Conservation (phyloP, 306 rosid genomes). For the Fragaria ananassa region DNA sequence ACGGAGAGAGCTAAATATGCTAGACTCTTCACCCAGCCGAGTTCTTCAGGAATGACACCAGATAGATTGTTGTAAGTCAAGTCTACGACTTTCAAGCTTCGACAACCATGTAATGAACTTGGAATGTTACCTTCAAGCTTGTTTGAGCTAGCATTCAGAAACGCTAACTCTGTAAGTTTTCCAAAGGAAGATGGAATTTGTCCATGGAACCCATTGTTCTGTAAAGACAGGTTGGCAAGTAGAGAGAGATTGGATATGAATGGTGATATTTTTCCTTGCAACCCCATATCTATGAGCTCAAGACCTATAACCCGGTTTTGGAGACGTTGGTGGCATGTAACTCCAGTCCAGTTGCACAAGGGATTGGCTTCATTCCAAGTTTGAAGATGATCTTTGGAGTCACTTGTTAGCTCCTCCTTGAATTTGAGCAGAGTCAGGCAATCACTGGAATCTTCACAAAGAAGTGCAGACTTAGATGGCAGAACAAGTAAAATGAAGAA, state of each 20-base stretch:
- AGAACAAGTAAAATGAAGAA: conserved; percentile 2
- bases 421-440: conserved; percentile 25
- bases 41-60: conserved; percentile 26
- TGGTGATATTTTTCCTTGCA: conserved; percentile 25
- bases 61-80: conserved; percentile 16
- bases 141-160: conserved; percentile 14
- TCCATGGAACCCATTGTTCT: conserved; percentile 15
- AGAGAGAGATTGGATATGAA: conserved; percentile 27
- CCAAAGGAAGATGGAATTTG: conserved; percentile 25
- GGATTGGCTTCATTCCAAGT: conserved; percentile 27
- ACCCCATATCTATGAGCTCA: conserved; percentile 17
- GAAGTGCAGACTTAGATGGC: conserved; percentile 6
- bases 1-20: conserved; percentile 2
- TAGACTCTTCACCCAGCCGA: conserved; percentile 14
- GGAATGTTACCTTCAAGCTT: conserved; percentile 25
- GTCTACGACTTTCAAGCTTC: conserved; percentile 22
- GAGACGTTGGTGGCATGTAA: conserved; percentile 17
- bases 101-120: conserved; percentile 22
- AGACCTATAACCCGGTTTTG: conserved; percentile 16
- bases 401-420: conserved; percentile 16
- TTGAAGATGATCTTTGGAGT: conserved; percentile 24
- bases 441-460: conserved; percentile 17
- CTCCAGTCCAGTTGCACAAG: conserved; percentile 38
- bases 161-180: conserved; percentile 7
- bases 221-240: conserved; percentile 20